A percentile compares a stretch with the other conserved stretches of the same genome.
phyloP scores from a whole-genome alignment of 1,284 basidiomycete species.

The Retiboletus flavoniger region DNA sequence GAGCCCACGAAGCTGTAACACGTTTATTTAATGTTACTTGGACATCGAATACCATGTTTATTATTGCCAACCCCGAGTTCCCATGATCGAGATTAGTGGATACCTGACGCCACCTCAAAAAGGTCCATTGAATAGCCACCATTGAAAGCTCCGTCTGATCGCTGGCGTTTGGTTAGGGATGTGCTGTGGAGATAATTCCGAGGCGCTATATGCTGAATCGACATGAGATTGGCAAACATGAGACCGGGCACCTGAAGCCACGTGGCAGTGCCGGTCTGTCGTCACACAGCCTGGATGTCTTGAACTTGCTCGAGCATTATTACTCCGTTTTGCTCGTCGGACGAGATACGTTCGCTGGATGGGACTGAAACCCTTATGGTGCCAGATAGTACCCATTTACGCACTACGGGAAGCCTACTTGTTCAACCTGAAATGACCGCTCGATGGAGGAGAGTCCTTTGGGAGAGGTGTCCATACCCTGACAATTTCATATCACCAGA shows the following conservation, averaged over 20 bases:
- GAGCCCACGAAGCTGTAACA: constrained; percentile 34
- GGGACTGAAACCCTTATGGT: constrained; percentile 1
- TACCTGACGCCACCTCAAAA: constrained; percentile 9
- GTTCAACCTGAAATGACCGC: not conserved
- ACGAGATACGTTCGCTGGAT: not conserved
- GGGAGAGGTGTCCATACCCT: constrained; percentile 74
- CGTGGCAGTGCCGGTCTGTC: constrained; percentile 7
- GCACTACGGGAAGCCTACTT: not conserved
- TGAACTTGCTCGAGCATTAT: not conserved
- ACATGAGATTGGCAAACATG: constrained; percentile 8
- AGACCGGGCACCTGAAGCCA: not conserved
- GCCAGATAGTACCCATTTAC: not conserved
- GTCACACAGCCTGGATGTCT: not conserved
- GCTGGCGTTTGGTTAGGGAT: not conserved
- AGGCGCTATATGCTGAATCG: constrained; percentile 5
- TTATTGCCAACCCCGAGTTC: constrained; percentile 11
- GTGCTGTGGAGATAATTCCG: constrained; percentile 11
- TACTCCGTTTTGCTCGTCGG: not conserved
- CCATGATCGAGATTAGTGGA: constrained; percentile 23
- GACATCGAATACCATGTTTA: constrained; percentile 21
- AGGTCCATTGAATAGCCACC: not conserved
- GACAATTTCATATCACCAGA: constrained; percentile 87
- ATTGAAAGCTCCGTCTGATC: constrained; percentile 1
- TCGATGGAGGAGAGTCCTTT: constrained; percentile 81
- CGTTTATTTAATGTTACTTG: constrained; percentile 35